Evolutionary conservation across 345 rosid genomes (phyloP), one percentile per base, ranked within the genome.

Genomic region (Lumnitzera littorea): DNA sequence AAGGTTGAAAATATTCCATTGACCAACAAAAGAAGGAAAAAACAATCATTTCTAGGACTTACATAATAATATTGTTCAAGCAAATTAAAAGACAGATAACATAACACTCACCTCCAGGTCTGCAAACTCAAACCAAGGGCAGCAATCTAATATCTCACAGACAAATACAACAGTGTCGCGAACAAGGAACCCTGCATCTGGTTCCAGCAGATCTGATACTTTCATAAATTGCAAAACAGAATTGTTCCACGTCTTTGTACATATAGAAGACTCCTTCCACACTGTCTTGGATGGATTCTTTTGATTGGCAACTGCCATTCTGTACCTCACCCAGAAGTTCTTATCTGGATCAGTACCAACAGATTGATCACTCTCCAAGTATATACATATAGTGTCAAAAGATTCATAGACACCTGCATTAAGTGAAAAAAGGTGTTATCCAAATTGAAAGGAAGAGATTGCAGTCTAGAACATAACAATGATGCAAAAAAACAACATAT

Each of bases 191-290:
- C 99, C 99, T 56, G 90, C 96, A 85, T 95, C 99, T 62, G 88
- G 84, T 77, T 95, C 99, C 82, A 95, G 64, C 99, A 95, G 80
- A 82, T 95, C 99, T 54, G 95, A 83, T 55, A 95, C 99, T 78
- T 95, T 91, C 99, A 95, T 95, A 71, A 91, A 95, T 71, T 95
- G 99, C 76, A 95, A 65, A 68, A 95, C 99, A 29, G 99, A 95
- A 70, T 95, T 95, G 75, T 95, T 95, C 99, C 99, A 95, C 43
- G 99, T 95, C 85, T 95, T 95, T 27, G 99, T 95, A 77, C 96
- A 95, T 59, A 95, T 91, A 27, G 99, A 95, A 74, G 99, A 95
- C 77, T 91, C 99, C 79, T 95, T 95, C 99, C 99, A 91, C 68
- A 95, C 91, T 53, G 96, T 95, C 77, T 88, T 95, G 64, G 88